Evolutionary conservation across 1,139 yeast species (phyloP).

Genomic region (Pichia terricola): DNA sequence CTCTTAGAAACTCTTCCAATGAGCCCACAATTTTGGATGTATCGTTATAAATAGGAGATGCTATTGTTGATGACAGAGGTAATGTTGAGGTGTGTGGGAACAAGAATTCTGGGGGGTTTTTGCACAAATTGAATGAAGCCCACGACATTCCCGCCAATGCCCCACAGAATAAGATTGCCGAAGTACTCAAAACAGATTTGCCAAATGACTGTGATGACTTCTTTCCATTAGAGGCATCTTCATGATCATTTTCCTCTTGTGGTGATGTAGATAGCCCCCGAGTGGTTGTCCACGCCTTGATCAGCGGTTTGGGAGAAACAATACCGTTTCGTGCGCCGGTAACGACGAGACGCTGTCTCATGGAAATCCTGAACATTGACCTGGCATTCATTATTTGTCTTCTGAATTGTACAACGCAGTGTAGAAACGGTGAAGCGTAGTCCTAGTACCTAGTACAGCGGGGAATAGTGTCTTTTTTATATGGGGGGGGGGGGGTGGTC

Average conservation of each 20-base stretch:
- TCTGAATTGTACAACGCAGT: too few species aligned
- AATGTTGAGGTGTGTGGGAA: conserved; percentile 29
- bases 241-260: not conserved
- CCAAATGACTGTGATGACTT: not conserved
- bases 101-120: conserved; percentile 21
- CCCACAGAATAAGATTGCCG: conserved; percentile 14
- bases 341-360: too few species aligned
- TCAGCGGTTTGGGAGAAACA: too few species aligned
- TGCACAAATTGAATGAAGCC: conserved; percentile 18
- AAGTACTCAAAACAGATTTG: conserved; percentile 1
- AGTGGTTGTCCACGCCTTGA: too few species aligned
- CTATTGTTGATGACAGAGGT: conserved; percentile 19
- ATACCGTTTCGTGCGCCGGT: too few species aligned
- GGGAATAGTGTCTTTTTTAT: too few species aligned
- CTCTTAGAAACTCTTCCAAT: conserved; percentile 30
- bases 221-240: not conserved
- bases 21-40: conserved; percentile 33
- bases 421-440: too few species aligned
- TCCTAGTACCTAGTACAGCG: too few species aligned
- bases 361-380: too few species aligned
- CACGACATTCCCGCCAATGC: conserved; percentile 19
- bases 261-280: not conserved
- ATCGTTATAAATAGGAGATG: conserved; percentile 26
- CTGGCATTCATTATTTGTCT: too few species aligned
- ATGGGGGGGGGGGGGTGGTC: too few species aligned